These are phyloP conservation scores for Globisporangium polare DNA, from an alignment of 352 stramenopile species.

Conservation along the genomic window DNA sequence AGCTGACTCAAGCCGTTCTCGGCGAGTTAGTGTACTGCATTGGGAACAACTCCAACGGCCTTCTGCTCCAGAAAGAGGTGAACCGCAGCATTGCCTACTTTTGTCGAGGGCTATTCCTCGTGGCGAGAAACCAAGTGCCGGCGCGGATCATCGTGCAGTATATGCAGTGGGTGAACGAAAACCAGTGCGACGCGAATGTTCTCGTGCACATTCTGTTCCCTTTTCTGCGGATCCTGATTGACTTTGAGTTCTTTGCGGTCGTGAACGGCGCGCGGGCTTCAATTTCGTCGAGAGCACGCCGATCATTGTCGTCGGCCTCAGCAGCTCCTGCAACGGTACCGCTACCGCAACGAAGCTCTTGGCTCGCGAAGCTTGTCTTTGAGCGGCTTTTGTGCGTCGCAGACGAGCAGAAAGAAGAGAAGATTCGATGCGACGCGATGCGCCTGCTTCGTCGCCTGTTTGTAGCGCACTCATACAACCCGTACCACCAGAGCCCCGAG, in stretches of 20 bases:
- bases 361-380: constrained; percentile 56
- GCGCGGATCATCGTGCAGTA: constrained; percentile 40
- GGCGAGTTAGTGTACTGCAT: constrained; percentile 34
- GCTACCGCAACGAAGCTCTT: constrained; percentile 10
- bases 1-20: constrained; percentile 42
- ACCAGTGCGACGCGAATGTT: constrained; percentile 41
- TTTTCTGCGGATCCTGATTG: constrained; percentile 58
- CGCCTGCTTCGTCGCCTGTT: constrained; percentile 63
- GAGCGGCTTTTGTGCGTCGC: constrained; percentile 47
- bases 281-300: background rate
- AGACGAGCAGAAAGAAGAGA: constrained; percentile 58
- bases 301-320: background rate
- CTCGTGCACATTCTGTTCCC: constrained; percentile 65
- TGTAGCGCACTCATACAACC: constrained; percentile 53
- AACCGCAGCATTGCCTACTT: constrained; percentile 61
- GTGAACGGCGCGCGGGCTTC: constrained; percentile 36
- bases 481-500: constrained; percentile 28
- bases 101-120: constrained; percentile 50
- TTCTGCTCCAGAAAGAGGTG: constrained; percentile 60
- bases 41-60: constrained; percentile 26
- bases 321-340: background rate
- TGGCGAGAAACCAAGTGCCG: constrained; percentile 40
- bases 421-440: constrained; percentile 46
- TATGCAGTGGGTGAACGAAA: constrained; percentile 34
- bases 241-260: constrained; percentile 67